A percentile compares a stretch with the other conserved stretches of the same genome.
Evolutionary conservation across 768 basidiomycete species (phyloP).

Genomic region (Albatrellus ellisii): DNA sequence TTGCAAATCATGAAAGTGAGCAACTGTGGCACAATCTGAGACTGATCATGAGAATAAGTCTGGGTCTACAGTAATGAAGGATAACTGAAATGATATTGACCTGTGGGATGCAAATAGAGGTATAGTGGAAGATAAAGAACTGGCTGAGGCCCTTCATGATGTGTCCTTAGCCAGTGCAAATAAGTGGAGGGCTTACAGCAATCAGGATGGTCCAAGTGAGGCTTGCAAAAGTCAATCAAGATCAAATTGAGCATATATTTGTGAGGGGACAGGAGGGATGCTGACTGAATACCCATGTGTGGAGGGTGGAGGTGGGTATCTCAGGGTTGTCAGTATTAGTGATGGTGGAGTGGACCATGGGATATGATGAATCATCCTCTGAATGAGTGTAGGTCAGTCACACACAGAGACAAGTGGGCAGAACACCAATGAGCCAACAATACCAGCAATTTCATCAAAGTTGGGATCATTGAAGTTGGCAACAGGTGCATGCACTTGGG

Average conservation of each 20-base stretch:
- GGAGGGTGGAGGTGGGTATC: slow-evolving; percentile 23
- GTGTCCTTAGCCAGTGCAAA: too few species aligned
- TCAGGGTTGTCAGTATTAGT: slow-evolving; percentile 31
- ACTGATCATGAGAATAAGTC: slow-evolving; percentile 10
- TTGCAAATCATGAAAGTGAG: slow-evolving; percentile 58
- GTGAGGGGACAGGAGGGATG: slow-evolving; percentile 70
- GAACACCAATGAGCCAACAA: too few species aligned
- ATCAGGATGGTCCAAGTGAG: too few species aligned
- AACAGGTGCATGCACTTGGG: too few species aligned
- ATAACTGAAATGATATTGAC: not conserved
- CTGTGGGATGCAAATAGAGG: slow-evolving; percentile 10
- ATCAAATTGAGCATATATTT: too few species aligned
- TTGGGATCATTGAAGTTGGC: too few species aligned
- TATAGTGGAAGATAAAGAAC: slow-evolving; percentile 39
- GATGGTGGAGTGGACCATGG: slow-evolving; percentile 36
- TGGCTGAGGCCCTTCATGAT: slow-evolving; percentile 26
- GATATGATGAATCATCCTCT: too few species aligned
- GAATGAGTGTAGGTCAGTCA: too few species aligned
- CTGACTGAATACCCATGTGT: slow-evolving; percentile 33
- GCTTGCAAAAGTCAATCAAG: too few species aligned
- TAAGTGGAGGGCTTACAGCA: not conserved
- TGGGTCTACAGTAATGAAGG: too few species aligned
- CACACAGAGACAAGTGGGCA: too few species aligned
- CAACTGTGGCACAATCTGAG: slow-evolving; percentile 49
- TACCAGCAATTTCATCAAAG: too few species aligned